Conservation (phyloP, 2,329 filamentous ascomycete species). For the Cercospora brassicicola region DNA sequence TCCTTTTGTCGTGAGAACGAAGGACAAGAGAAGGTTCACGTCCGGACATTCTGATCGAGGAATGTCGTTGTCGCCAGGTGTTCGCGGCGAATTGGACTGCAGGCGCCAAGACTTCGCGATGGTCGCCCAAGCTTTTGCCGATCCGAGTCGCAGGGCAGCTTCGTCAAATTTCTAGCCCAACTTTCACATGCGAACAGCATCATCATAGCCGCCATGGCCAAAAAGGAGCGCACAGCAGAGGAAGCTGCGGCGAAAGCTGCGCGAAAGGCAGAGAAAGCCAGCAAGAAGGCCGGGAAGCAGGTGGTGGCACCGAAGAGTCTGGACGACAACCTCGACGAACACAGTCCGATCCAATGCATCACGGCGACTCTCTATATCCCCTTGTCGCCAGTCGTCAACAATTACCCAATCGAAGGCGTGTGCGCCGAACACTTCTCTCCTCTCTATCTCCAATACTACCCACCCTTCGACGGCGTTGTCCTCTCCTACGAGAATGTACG, state of each 20-base stretch:
- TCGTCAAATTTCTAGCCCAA: slow-evolving; percentile 3
- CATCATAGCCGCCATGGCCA: background rate
- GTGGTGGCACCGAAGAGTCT: background rate
- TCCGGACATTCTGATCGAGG: background rate
- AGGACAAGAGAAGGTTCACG: background rate
- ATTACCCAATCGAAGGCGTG: slow-evolving; percentile 67
- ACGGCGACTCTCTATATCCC: slow-evolving; percentile 79
- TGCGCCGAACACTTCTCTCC: slow-evolving; percentile 74
- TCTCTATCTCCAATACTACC: slow-evolving; percentile 73
- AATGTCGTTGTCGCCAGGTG: background rate
- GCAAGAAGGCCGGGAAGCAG: slow-evolving; percentile 1
- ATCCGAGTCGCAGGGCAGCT: slow-evolving; percentile 5
- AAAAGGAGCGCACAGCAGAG: slow-evolving; percentile 18
- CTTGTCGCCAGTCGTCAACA: slow-evolving; percentile 69
- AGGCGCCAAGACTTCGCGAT: background rate
- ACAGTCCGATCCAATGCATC: slow-evolving; percentile 73
- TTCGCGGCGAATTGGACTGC: slow-evolving; percentile 1
- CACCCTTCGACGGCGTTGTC: slow-evolving; percentile 70
- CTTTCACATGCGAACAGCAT: slow-evolving; percentile 10
- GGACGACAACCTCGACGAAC: slow-evolving; percentile 4
- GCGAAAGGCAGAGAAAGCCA: slow-evolving; percentile 17
- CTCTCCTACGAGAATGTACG: slow-evolving; percentile 70
- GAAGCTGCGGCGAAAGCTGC: slow-evolving; percentile 16
- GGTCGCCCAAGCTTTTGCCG: slow-evolving; percentile 5
- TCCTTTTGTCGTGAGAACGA: background rate